Percentiles rank a stretch among this genome's conserved stretches.
phyloP scores from a whole-genome alignment of 2,329 filamentous ascomycete genomes.

The Calonectria pseudoreteaudii region DNA sequence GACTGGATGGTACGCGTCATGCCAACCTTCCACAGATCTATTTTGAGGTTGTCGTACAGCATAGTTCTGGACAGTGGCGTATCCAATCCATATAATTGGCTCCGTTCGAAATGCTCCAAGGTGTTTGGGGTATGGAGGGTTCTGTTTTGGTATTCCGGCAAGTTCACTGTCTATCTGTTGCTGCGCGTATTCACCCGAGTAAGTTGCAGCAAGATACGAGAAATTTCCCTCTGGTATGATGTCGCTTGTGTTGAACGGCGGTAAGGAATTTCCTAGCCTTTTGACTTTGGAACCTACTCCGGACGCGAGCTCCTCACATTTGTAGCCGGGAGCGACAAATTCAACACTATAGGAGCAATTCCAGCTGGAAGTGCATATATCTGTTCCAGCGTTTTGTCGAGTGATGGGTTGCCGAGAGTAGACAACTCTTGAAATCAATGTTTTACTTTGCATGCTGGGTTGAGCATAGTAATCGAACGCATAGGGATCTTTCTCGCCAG shows the following conservation, averaged over 20 bases:
- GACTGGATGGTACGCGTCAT: background rate
- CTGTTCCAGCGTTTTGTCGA: background rate
- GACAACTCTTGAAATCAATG: background rate
- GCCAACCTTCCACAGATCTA: background rate
- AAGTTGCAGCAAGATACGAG: background rate
- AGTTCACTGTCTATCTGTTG: background rate
- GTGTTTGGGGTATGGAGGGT: background rate
- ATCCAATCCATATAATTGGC: conserved; percentile 30
- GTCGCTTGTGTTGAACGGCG: background rate
- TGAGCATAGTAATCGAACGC: background rate
- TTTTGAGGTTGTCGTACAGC: background rate
- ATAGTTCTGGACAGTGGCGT: conserved; percentile 4
- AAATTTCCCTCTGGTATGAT: background rate
- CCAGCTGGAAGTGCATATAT: background rate
- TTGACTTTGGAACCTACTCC: background rate
- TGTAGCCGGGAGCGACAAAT: conserved; percentile 17
- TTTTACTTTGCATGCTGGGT: background rate
- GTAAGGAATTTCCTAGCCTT: background rate
- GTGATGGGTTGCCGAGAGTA: background rate
- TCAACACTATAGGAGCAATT: background rate
- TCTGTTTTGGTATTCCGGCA: accelerated
- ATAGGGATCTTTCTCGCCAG: background rate
- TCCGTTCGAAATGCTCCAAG: conserved; percentile 19
- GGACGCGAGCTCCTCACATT: conserved; percentile 13
- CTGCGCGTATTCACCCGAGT: background rate